A percentile compares a stretch with the other conserved stretches of the same genome.
These are phyloP conservation scores for Phellopilus nigrolimitatus DNA, from an alignment of 1,284 basidiomycete species.

Conservation along the genomic window DNA sequence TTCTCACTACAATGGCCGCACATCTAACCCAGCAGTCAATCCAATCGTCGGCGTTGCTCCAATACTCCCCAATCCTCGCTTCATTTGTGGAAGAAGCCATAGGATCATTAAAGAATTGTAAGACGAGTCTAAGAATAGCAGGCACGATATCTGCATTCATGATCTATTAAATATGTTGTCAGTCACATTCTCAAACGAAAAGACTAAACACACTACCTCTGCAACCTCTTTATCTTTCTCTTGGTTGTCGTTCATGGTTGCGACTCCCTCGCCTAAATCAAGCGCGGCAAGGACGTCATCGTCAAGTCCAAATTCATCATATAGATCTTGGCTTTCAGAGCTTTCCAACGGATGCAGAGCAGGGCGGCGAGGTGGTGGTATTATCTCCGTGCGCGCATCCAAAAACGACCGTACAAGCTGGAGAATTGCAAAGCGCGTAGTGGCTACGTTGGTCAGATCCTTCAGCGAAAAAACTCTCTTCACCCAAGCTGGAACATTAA, in stretches of 20 bases:
- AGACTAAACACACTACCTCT: conserved; percentile 32
- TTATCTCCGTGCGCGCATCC: conserved; percentile 47
- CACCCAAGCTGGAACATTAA: conserved; percentile 56
- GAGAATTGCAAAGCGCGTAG: conserved; percentile 53
- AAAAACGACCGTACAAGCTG: conserved; percentile 63
- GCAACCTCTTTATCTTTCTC: conserved; percentile 39
- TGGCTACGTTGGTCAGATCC: conserved; percentile 29
- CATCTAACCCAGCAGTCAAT: conserved; percentile 80
- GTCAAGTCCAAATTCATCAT: conserved; percentile 49
- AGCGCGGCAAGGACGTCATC: conserved; percentile 55
- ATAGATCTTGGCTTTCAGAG: conserved; percentile 77
- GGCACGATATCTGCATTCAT: conserved; percentile 53
- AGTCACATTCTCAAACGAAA: conserved; percentile 1
- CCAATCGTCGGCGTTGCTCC: conserved; percentile 44
- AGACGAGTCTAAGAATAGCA: conserved; percentile 58
- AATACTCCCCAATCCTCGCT: conserved; percentile 29
- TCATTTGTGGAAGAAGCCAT: conserved; percentile 23
- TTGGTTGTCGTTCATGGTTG: conserved; percentile 28
- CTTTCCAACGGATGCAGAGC: conserved; percentile 33
- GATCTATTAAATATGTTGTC: conserved; percentile 39
- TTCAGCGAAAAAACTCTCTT: conserved; percentile 49
- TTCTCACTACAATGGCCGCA: conserved; percentile 60
- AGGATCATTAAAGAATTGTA: conserved; percentile 42
- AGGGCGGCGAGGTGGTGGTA: conserved; percentile 44
- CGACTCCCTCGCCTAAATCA: conserved; percentile 33